These are phyloP conservation scores for Geranium rotundifolium DNA, from an alignment of 345 rosid species.

Conservation along the genomic window DNA sequence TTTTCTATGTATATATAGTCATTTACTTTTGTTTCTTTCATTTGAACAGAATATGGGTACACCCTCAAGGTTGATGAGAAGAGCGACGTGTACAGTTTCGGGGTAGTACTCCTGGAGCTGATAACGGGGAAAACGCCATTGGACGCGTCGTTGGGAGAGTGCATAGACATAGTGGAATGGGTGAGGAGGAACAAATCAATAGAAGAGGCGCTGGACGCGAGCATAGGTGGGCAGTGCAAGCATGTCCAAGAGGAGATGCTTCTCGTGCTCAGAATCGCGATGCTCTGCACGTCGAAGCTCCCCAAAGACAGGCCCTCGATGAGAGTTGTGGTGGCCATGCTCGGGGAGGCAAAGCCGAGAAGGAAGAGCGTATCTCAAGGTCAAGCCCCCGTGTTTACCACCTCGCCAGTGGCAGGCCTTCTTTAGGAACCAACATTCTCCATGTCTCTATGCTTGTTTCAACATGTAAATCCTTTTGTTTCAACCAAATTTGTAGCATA, in stretches of 20 bases:
- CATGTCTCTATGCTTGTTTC: no score
- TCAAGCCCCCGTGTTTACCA: slow-evolving; percentile 38
- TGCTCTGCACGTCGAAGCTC: slow-evolving; percentile 67
- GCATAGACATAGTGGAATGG: slow-evolving; percentile 67
- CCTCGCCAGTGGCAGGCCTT: slow-evolving; percentile 47
- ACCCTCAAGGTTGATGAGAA: slow-evolving; percentile 74
- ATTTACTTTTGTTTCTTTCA: not conserved
- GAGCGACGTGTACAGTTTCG: slow-evolving; percentile 79
- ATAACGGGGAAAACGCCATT: slow-evolving; percentile 73
- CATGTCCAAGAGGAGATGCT: slow-evolving; percentile 83
- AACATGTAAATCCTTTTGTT: no score
- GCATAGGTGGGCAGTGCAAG: slow-evolving; percentile 70
- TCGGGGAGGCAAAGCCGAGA: slow-evolving; percentile 78
- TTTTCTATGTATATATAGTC: not conserved
- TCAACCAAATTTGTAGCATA: no score
- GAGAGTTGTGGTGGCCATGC: slow-evolving; percentile 74
- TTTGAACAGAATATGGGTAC: slow-evolving; percentile 67
- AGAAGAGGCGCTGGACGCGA: slow-evolving; percentile 51
- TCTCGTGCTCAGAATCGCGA: slow-evolving; percentile 52
- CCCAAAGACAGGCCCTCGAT: slow-evolving; percentile 82
- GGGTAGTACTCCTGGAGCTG: slow-evolving; percentile 72
- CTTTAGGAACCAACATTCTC: slow-evolving; percentile 17
- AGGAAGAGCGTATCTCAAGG: slow-evolving; percentile 59
- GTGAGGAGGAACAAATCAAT: slow-evolving; percentile 34
- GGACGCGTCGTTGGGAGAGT: slow-evolving; percentile 66